phyloP scores from a whole-genome alignment of 768 basidiomycete species.

The Phlebiopsis flavidoalba region DNA sequence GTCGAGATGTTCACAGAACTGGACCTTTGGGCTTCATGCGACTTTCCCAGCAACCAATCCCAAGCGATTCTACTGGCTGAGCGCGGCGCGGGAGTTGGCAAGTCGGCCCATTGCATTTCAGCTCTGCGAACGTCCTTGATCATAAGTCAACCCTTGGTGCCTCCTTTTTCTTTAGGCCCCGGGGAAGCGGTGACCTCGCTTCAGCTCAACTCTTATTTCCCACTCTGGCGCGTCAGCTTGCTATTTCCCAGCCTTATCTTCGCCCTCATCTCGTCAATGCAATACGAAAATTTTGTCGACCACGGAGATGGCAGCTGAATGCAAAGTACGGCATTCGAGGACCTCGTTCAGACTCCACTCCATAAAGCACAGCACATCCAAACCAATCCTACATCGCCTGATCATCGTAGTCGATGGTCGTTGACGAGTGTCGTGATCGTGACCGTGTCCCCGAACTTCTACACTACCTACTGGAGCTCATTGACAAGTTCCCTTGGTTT shows the following conservation, averaged over 20 bases:
- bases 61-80: neutral
- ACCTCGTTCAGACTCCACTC: neutral
- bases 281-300: neutral
- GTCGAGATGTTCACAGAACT: neutral
- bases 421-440: neutral
- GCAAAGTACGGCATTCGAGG: neutral
- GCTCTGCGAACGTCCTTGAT: neutral
- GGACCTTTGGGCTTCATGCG: neutral
- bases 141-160: neutral
- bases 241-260: neutral
- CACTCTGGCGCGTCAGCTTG: conserved; percentile 1
- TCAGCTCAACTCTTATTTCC: neutral
- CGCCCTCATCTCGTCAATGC: neutral
- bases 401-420: neutral
- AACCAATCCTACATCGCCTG: neutral
- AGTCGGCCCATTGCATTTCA: conserved; percentile 1
- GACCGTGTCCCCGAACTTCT: neutral
- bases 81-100: conserved; percentile 1
- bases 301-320: neutral
- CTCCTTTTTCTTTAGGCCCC: neutral
- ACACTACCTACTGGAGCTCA: neutral
- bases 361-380: neutral
- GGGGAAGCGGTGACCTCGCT: neutral
- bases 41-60: neutral
- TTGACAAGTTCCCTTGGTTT: neutral